Percentiles rank a stretch among this genome's conserved stretches.
phyloP scores from a whole-genome alignment of 441 rosid species.

The Iberis amara region DNA sequence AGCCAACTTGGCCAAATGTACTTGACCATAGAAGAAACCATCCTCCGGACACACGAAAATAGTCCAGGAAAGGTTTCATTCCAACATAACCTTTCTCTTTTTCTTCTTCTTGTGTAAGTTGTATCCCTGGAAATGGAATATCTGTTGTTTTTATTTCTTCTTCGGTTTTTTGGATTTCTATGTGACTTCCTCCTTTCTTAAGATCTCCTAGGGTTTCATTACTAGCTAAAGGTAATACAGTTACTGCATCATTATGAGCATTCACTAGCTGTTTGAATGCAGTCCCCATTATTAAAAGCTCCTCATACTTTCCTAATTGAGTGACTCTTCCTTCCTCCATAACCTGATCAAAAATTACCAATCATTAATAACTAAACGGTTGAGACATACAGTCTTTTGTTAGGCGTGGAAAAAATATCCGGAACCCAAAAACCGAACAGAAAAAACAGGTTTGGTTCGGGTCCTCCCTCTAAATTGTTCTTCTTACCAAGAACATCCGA shows the following conservation, averaged over 20 bases:
- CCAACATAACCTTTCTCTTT: constrained; percentile 65
- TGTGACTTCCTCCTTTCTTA: constrained; percentile 18
- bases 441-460: too few relatives aligned
- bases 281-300: constrained; percentile 59
- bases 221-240: constrained; percentile 37
- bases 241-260: constrained; percentile 69
- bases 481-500: too few relatives aligned
- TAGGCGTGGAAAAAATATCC: too few relatives aligned
- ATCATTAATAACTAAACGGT: too few relatives aligned
- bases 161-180: constrained; percentile 23
- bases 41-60: constrained; percentile 51
- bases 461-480: too few relatives aligned
- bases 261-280: constrained; percentile 72
- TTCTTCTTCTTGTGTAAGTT: constrained; percentile 79
- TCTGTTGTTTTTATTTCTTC: constrained; percentile 37
- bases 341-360: constrained; percentile 46
- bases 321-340: constrained; percentile 65
- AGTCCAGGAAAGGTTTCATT: constrained; percentile 70
- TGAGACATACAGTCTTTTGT: not conserved
- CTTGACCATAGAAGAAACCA: constrained; percentile 35
- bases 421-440: too few relatives aligned
- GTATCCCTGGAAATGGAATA: constrained; percentile 37
- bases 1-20: constrained; percentile 35
- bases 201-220: constrained; percentile 27
- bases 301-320: constrained; percentile 64